Evolutionary conservation across 305 asterid species (phyloP).

Genomic region (Solanum aculeatissimum): DNA sequence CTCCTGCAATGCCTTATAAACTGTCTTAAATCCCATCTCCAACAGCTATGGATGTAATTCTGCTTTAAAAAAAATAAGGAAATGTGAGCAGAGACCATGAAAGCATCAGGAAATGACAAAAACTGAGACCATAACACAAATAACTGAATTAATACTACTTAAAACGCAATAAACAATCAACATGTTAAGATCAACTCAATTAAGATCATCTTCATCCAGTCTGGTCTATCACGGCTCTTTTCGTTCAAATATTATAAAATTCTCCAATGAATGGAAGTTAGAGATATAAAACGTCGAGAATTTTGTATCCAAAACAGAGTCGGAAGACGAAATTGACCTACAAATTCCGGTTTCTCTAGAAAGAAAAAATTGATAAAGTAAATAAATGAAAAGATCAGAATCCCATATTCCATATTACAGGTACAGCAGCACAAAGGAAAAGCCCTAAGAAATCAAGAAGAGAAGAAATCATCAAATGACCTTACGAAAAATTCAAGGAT

Average conservation of each 20-base stretch:
- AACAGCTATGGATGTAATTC: conserved; percentile 11
- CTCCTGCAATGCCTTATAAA: conserved; percentile 35
- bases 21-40: conserved; percentile 51
- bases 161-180: not conserved
- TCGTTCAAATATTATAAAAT: not conserved
- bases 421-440: not conserved
- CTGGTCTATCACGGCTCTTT: not conserved
- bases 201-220: not conserved
- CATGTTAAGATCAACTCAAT: not conserved
- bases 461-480: not conserved
- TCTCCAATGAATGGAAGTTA: not conserved
- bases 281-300: not conserved
- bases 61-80: conserved; percentile 8
- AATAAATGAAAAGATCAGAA: not conserved
- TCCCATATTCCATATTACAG: not conserved
- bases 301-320: not conserved
- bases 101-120: not conserved
- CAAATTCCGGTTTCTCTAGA: not conserved
- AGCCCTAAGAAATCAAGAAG: not conserved
- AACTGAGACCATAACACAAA: not conserved
- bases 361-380: not conserved
- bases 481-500: not conserved
- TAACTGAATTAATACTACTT: not conserved
- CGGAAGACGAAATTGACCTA: not conserved
- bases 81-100: not conserved